These are phyloP conservation scores for Parmales sp. DNA, from an alignment of 108 stramenopile genomes.

Conservation along the genomic window DNA sequence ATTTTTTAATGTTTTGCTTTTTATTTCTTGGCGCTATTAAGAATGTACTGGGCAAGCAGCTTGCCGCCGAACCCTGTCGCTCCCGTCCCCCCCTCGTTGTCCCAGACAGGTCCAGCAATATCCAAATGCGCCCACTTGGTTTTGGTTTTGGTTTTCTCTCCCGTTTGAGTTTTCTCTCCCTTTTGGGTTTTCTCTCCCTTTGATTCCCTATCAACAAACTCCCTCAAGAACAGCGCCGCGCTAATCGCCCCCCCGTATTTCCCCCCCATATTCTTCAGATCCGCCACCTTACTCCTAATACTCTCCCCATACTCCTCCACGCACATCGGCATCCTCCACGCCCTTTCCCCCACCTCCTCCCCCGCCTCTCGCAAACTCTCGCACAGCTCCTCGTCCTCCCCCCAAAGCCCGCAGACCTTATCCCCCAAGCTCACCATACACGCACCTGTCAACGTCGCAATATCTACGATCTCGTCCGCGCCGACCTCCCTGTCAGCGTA, in stretches of 20 bases:
- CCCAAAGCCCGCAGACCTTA: constrained; percentile 70
- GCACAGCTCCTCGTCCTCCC: constrained; percentile 72
- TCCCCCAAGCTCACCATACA: constrained; percentile 70
- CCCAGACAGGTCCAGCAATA: constrained; percentile 89
- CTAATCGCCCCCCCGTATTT: constrained; percentile 79
- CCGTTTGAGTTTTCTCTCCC: no score
- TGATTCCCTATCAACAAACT: constrained; percentile 80
- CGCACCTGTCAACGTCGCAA: constrained; percentile 86
- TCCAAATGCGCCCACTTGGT: constrained; percentile 76
- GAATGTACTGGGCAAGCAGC: constrained; percentile 75
- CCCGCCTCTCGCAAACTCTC: constrained; percentile 53
- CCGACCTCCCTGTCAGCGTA: constrained; percentile 86
- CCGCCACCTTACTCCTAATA: constrained; percentile 73
- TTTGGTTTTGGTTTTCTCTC: no score
- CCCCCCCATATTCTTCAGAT: constrained; percentile 65
- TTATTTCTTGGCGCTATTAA: no score
- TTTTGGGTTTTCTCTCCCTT: no score
- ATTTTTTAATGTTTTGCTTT: no score
- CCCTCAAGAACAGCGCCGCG: constrained; percentile 72
- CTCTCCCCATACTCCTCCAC: constrained; percentile 58
- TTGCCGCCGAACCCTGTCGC: constrained; percentile 91
- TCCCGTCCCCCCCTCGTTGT: constrained; percentile 43
- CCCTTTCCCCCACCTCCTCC: constrained; percentile 73
- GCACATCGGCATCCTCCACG: constrained; percentile 79
- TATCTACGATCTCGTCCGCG: constrained; percentile 80